phyloP scores from a whole-genome alignment of 257 asterid species.

The Solanum boliviense region DNA sequence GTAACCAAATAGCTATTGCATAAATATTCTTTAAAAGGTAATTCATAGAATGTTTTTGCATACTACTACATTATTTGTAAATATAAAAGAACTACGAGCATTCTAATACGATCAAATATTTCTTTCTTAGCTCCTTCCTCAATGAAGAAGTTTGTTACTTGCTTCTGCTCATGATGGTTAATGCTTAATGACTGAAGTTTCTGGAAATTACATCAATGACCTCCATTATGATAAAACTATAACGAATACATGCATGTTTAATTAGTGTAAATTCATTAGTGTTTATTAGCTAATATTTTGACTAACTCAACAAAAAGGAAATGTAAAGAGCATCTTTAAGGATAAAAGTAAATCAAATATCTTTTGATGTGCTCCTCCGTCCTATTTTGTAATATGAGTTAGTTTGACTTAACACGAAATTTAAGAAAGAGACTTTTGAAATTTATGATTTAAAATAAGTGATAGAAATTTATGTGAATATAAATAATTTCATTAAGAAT shows the following conservation, averaged over 20 bases:
- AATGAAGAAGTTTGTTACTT: neutral
- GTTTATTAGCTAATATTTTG: neutral
- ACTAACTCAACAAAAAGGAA: neutral
- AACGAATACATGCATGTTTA: neutral
- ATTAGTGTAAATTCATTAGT: neutral
- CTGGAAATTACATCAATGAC: neutral
- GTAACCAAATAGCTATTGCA: neutral
- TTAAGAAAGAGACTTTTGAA: no score
- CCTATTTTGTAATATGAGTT: no score
- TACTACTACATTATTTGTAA: neutral
- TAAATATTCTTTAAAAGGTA: neutral
- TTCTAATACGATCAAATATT: neutral
- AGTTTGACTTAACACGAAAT: accelerated
- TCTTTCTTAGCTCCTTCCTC: neutral
- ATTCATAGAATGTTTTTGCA: neutral
- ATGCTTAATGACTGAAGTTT: neutral
- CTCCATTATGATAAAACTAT: neutral
- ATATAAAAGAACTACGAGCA: neutral
- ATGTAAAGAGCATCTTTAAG: neutral
- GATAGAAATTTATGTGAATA: no score
- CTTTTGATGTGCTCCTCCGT: neutral
- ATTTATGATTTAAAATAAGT: no score
- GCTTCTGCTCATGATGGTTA: neutral
- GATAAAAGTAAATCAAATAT: neutral
- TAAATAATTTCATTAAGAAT: no score